Conservation (phyloP, 306 rosid genomes). For the Albizia julibrissin region DNA sequence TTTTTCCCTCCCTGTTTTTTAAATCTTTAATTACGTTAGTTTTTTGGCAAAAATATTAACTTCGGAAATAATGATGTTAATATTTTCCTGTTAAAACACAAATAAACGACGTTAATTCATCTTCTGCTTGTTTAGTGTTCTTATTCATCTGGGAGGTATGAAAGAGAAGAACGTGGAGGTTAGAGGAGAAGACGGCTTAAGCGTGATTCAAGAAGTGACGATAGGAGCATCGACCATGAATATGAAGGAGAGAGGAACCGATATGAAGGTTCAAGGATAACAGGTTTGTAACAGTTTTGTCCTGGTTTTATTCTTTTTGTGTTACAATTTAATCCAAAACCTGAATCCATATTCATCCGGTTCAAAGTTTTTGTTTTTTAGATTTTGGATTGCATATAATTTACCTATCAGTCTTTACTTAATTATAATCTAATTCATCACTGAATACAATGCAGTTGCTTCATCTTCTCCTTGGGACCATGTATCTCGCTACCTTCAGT, state of each 20-base stretch:
- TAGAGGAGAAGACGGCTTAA: too few relatives aligned
- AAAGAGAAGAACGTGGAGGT: too few relatives aligned
- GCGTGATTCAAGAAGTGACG: too few relatives aligned
- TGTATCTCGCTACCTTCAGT: conserved; percentile 83
- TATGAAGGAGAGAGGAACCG: conserved; percentile 62
- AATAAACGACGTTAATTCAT: too few relatives aligned
- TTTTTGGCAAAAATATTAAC: too few relatives aligned
- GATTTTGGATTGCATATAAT: conserved; percentile 11
- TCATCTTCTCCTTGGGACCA: conserved; percentile 94
- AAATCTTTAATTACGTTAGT: too few relatives aligned
- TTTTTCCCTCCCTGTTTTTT: too few relatives aligned
- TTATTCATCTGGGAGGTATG: too few relatives aligned
- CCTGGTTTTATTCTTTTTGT: background rate
- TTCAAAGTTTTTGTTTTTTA: conserved; percentile 15
- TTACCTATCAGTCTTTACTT: conserved; percentile 31
- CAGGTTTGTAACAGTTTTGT: conserved; percentile 52
- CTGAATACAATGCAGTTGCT: conserved; percentile 51
- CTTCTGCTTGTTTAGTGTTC: too few relatives aligned
- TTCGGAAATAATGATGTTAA: too few relatives aligned
- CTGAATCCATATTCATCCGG: conserved; percentile 56
- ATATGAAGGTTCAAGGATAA: conserved; percentile 78
- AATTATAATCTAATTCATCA: conserved; percentile 24
- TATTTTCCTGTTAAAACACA: too few relatives aligned
- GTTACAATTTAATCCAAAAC: background rate
- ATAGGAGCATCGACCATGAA: conserved; percentile 38